A percentile compares a stretch with the other conserved stretches of the same genome.
These are phyloP conservation scores for Trypanosoma vivax DNA, from an alignment of 208 protist genomes.

Conservation along the genomic window DNA sequence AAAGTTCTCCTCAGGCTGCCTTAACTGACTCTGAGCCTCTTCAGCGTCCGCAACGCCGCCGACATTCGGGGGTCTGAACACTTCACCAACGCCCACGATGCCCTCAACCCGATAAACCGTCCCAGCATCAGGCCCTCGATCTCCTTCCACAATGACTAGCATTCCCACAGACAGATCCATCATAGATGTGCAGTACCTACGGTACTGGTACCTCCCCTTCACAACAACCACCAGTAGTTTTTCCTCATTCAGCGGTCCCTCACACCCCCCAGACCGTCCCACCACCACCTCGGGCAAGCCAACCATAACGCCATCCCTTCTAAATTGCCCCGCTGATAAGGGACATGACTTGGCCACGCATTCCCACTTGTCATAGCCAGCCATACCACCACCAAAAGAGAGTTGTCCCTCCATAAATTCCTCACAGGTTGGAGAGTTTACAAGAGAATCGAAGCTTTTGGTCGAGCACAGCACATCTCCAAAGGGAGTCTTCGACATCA, in stretches of 20 bases:
- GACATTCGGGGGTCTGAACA: too few species aligned
- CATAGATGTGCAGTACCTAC: constrained; percentile 36
- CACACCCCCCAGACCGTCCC: constrained; percentile 1
- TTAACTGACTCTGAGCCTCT: too few species aligned
- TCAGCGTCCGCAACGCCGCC: too few species aligned
- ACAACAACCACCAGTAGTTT: constrained; percentile 31
- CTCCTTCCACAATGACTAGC: constrained; percentile 53
- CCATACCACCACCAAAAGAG: constrained; percentile 41
- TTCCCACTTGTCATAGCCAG: constrained; percentile 91
- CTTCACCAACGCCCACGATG: not conserved
- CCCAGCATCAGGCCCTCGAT: constrained; percentile 57
- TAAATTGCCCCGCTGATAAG: too few species aligned
- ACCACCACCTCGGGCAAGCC: constrained; percentile 48
- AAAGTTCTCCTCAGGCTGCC: too few species aligned
- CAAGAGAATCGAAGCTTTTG: too few species aligned
- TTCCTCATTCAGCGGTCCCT: constrained; percentile 3
- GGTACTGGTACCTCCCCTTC: constrained; percentile 47
- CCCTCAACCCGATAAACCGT: constrained; percentile 18
- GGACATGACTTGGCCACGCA: too few species aligned
- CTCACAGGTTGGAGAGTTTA: too few species aligned
- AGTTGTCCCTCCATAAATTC: too few species aligned
- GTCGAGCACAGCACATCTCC: too few species aligned
- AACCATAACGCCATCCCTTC: constrained; percentile 78
- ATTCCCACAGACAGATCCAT: constrained; percentile 24
- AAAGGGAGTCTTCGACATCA: too few species aligned